These are phyloP conservation scores for Ampelocalamus luodianensis DNA, from an alignment of 176 grass and related monocot species.

Conservation along the genomic window DNA sequence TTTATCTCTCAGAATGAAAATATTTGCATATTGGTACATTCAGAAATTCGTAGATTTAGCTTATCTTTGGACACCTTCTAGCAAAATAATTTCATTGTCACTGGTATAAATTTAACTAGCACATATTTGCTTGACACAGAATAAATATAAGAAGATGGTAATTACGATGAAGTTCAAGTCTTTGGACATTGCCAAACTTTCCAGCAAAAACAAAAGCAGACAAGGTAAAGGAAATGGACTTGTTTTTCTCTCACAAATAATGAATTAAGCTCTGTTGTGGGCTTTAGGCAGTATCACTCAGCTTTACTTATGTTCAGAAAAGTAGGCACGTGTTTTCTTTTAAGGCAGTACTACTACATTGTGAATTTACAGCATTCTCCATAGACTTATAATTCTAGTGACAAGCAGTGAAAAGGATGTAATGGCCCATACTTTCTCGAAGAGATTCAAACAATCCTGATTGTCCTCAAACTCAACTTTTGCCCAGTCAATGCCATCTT, in stretches of 20 bases:
- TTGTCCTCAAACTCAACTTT: slow-evolving; percentile 99
- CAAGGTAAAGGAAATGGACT: background rate
- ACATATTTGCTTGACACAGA: background rate
- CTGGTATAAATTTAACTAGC: background rate
- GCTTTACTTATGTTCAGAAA: slow-evolving; percentile 18
- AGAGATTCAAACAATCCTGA: slow-evolving; percentile 85
- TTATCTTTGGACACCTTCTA: slow-evolving; percentile 17
- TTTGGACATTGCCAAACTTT: background rate
- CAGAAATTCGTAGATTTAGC: background rate
- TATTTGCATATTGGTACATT: background rate
- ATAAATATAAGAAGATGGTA: background rate
- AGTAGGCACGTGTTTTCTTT: background rate
- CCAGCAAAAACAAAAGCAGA: background rate
- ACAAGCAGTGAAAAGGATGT: slow-evolving; percentile 8
- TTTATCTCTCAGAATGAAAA: slow-evolving; percentile 24
- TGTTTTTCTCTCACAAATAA: background rate
- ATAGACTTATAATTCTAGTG: background rate
- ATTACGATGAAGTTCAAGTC: background rate
- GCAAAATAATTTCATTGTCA: slow-evolving; percentile 11
- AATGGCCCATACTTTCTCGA: slow-evolving; percentile 76
- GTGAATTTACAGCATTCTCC: slow-evolving; percentile 19
- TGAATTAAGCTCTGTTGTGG: background rate
- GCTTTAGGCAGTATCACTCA: background rate
- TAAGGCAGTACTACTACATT: background rate
- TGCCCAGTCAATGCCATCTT: slow-evolving; percentile 98